Conservation (phyloP, 179 eudicot species). For the Camellia oleifera region DNA sequence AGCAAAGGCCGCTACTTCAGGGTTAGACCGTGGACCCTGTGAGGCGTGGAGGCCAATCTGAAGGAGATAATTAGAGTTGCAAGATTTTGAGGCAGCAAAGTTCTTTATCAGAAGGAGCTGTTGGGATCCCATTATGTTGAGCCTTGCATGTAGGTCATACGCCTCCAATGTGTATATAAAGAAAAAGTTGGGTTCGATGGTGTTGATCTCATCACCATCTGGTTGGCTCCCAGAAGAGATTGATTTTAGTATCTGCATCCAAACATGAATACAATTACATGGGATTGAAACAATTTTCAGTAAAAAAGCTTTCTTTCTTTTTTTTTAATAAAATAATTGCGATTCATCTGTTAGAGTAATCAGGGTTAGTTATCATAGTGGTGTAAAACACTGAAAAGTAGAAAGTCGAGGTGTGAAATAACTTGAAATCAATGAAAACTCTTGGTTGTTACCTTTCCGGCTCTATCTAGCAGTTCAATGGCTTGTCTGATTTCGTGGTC, state of each 20-base stretch:
- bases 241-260: conserved; percentile 56
- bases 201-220: conserved; percentile 35
- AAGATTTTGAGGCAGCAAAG: conserved; percentile 64
- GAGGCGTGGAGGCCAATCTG: conserved; percentile 73
- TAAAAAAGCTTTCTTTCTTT: too few relatives aligned
- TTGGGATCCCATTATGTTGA: conserved; percentile 48
- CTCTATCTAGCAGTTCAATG: conserved; percentile 69
- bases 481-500: conserved; percentile 66
- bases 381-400: not conserved
- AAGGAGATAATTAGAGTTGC: conserved; percentile 70
- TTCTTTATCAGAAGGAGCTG: conserved; percentile 52
- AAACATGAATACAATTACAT: conserved; percentile 3
- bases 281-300: too few relatives aligned
- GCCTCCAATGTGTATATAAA: conserved; percentile 64
- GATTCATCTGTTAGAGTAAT: not conserved
- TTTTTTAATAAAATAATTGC: too few relatives aligned
- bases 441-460: conserved; percentile 63
- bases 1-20: conserved; percentile 69
- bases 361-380: not conserved
- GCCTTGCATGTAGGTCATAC: conserved; percentile 69
- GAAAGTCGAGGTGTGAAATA: not conserved
- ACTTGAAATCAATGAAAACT: not conserved
- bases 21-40: conserved; percentile 59
- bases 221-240: conserved; percentile 31
- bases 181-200: conserved; percentile 48